Conservation (phyloP, 2,329 filamentous ascomycete genomes). For the Stenocarpella maydis region DNA sequence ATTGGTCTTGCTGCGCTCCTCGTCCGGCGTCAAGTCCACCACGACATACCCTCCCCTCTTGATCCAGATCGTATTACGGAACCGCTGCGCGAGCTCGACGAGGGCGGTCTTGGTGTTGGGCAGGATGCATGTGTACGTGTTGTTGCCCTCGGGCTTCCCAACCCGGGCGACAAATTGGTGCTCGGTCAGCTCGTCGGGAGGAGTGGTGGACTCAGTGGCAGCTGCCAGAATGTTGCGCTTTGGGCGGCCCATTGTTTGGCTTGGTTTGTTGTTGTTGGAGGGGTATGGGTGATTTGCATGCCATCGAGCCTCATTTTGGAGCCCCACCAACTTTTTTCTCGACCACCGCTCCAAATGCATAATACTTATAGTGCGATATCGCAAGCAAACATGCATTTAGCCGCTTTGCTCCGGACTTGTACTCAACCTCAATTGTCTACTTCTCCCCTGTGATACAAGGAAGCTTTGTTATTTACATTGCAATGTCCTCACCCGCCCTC, state of each 20-base stretch:
- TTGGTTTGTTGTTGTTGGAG: neutral
- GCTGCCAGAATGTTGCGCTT: slow-evolving; percentile 82
- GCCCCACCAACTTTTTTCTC: slow-evolving; percentile 32
- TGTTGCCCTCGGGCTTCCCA: slow-evolving; percentile 85
- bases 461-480: no score
- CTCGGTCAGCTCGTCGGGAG: slow-evolving; percentile 64
- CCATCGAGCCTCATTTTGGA: neutral
- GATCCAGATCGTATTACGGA: slow-evolving; percentile 94
- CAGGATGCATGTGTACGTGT: slow-evolving; percentile 81
- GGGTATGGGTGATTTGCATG: slow-evolving; percentile 14
- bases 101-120: slow-evolving; percentile 72
- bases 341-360: neutral
- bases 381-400: neutral
- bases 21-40: slow-evolving; percentile 71
- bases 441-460: no score
- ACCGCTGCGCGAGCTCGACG: slow-evolving; percentile 83
- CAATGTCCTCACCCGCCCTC: no score
- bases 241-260: slow-evolving; percentile 69
- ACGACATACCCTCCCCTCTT: slow-evolving; percentile 88
- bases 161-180: slow-evolving; percentile 79
- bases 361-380: neutral
- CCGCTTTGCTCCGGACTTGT: neutral
- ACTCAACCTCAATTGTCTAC: no score
- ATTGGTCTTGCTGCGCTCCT: slow-evolving; percentile 64
- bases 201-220: slow-evolving; percentile 73